phyloP scores from a whole-genome alignment of 2,329 filamentous ascomycete species.

The Claviceps maximensis region DNA sequence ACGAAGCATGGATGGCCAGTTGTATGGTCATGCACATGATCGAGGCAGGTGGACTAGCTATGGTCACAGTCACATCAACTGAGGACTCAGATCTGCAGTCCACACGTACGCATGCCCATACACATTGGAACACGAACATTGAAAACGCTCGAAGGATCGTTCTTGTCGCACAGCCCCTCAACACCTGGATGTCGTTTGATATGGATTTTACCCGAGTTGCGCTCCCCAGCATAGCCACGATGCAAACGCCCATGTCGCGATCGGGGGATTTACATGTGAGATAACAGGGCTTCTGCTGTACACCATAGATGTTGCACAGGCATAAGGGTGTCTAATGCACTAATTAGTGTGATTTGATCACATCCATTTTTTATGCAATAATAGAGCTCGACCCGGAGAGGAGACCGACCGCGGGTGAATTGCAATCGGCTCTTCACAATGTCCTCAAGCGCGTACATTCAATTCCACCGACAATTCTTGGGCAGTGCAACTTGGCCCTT shows the following conservation, averaged over 20 bases:
- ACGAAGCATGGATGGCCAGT: slow-evolving; percentile 43
- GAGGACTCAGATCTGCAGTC: slow-evolving; percentile 14
- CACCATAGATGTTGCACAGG: too few species aligned
- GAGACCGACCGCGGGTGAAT: slow-evolving; percentile 24
- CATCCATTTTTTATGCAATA: too few species aligned
- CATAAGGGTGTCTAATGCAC: too few species aligned
- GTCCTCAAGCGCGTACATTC: slow-evolving; percentile 28
- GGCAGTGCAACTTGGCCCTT: slow-evolving; percentile 41
- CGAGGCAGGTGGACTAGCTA: slow-evolving; percentile 37
- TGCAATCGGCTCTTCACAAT: slow-evolving; percentile 27
- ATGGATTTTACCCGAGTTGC: slow-evolving; percentile 39
- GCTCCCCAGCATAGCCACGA: slow-evolving; percentile 29
- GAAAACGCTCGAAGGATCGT: slow-evolving; percentile 31
- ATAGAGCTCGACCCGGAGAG: slow-evolving; percentile 39
- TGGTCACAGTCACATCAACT: slow-evolving; percentile 23
- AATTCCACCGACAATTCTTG: slow-evolving; percentile 28
- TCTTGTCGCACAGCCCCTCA: slow-evolving; percentile 41
- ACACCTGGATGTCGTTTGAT: slow-evolving; percentile 47
- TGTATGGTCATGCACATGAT: slow-evolving; percentile 44
- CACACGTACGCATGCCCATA: too few species aligned
- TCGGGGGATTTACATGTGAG: slow-evolving; percentile 31
- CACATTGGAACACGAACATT: slow-evolving; percentile 12
- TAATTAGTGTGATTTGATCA: too few species aligned
- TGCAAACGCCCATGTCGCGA: slow-evolving; percentile 23
- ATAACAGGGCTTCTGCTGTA: slow-evolving; percentile 39